Percentiles rank a stretch among this genome's conserved stretches.
Evolutionary conservation across 306 rosid genomes (phyloP).

Genomic region (Vigna hirtella): DNA sequence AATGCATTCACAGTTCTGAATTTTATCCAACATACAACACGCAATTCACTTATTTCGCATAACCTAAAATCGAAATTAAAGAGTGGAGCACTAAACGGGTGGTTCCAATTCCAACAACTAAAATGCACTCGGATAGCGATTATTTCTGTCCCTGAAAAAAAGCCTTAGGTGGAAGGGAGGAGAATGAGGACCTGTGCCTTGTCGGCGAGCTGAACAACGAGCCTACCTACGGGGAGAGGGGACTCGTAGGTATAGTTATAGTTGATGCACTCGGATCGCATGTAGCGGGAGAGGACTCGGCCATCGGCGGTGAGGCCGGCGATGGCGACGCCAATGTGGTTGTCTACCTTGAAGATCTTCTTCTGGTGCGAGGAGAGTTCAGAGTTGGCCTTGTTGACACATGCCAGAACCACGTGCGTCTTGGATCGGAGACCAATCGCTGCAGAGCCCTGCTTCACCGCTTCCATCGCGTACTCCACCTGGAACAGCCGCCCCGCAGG

Average conservation of each 20-base stretch:
- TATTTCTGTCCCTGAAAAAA: no score
- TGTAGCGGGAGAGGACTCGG: slow-evolving; percentile 89
- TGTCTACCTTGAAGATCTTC: slow-evolving; percentile 99
- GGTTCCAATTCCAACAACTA: neutral
- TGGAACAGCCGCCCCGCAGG: slow-evolving; percentile 94
- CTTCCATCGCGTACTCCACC: slow-evolving; percentile 99
- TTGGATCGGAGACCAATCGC: slow-evolving; percentile 98
- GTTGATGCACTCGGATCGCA: slow-evolving; percentile 93
- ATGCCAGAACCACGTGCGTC: slow-evolving; percentile 88
- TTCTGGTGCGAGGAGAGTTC: slow-evolving; percentile 97
- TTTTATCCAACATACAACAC: neutral
- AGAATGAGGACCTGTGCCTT: slow-evolving; percentile 79
- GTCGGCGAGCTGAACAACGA: slow-evolving; percentile 96
- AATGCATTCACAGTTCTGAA: neutral
- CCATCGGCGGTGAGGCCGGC: slow-evolving; percentile 98
- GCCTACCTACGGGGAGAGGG: slow-evolving; percentile 89
- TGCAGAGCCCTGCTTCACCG: slow-evolving; percentile 97
- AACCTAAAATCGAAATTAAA: slow-evolving; percentile 22
- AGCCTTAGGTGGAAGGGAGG: no score
- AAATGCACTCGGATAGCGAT: neutral
- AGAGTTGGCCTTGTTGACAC: slow-evolving; percentile 90
- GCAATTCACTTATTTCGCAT: neutral
- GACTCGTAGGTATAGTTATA: slow-evolving; percentile 91
- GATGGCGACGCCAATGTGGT: slow-evolving; percentile 97
- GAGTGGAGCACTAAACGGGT: neutral